Evolutionary conservation across 208 protist genomes (phyloP).

Genomic region (Trypanosoma cruzi): DNA sequence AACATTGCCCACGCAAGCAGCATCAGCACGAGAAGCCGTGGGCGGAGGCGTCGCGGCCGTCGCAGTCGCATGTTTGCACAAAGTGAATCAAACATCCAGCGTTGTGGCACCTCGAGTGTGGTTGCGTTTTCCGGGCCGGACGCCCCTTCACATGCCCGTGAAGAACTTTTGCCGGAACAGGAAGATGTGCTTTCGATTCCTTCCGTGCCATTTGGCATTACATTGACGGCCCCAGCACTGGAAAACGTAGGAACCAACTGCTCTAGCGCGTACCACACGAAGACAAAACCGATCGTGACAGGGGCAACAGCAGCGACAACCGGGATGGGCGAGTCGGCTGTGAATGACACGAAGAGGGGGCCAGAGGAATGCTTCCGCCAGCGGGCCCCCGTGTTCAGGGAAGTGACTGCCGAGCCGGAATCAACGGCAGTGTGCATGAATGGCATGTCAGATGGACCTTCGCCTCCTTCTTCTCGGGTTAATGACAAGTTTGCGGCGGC

Average conservation of each 20-base stretch:
- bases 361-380: neutral
- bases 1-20: too few species aligned
- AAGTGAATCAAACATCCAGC: neutral
- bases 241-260: neutral
- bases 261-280: neutral
- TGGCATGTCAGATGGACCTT: neutral
- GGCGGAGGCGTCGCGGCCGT: neutral
- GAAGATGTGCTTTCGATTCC: conserved; percentile 19
- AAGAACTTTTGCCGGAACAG: neutral
- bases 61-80: neutral
- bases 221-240: neutral
- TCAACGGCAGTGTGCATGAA: neutral
- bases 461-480: neutral
- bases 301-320: neutral
- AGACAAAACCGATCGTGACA: neutral
- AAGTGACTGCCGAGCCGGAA: neutral
- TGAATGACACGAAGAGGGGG: neutral
- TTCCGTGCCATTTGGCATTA: neutral
- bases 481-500: too few species aligned
- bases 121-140: neutral
- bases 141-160: neutral
- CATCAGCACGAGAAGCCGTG: neutral
- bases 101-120: neutral
- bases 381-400: neutral
- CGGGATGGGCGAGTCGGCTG: too few species aligned